A percentile compares a stretch with the other conserved stretches of the same genome.
These are phyloP conservation scores for Metschnikowia bowlesiae DNA, from an alignment of 805 yeast genomes.

Conservation along the genomic window DNA sequence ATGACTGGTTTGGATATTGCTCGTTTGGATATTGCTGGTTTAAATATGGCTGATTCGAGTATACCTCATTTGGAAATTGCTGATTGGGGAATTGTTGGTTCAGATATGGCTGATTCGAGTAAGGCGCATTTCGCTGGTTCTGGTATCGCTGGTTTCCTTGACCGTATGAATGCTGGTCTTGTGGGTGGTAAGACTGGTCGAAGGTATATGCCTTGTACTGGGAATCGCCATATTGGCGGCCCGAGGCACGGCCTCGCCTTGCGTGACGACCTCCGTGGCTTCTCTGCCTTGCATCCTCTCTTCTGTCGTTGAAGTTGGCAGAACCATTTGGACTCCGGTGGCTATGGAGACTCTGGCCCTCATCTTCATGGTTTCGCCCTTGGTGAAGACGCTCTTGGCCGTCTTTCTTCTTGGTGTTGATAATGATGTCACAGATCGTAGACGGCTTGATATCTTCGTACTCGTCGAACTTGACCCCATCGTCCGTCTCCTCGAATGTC, in stretches of 20 bases:
- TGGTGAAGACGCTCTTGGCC: neutral
- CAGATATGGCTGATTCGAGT: neutral
- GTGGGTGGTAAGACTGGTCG: neutral
- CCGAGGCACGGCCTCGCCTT: neutral
- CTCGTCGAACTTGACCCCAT: slow-evolving; percentile 78
- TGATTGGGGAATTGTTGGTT: neutral
- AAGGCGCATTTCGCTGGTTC: neutral
- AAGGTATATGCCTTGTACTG: neutral
- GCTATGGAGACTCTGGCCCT: neutral
- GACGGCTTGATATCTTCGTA: slow-evolving; percentile 64
- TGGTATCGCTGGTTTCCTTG: neutral
- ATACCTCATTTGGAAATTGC: neutral
- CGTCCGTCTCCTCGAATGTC: slow-evolving; percentile 61
- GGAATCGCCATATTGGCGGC: neutral
- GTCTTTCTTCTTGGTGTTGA: slow-evolving; percentile 28
- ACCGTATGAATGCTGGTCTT: too few relatives aligned
- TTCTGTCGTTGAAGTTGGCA: neutral
- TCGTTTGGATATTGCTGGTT: neutral
- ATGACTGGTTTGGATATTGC: neutral
- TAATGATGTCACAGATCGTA: slow-evolving; percentile 59
- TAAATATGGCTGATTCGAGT: neutral
- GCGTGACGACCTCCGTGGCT: neutral
- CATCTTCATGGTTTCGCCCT: slow-evolving; percentile 15
- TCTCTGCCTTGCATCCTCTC: neutral
- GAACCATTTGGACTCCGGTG: neutral